phyloP scores from a whole-genome alignment of 1,284 basidiomycete genomes.

The Ceratobasidium sp. region DNA sequence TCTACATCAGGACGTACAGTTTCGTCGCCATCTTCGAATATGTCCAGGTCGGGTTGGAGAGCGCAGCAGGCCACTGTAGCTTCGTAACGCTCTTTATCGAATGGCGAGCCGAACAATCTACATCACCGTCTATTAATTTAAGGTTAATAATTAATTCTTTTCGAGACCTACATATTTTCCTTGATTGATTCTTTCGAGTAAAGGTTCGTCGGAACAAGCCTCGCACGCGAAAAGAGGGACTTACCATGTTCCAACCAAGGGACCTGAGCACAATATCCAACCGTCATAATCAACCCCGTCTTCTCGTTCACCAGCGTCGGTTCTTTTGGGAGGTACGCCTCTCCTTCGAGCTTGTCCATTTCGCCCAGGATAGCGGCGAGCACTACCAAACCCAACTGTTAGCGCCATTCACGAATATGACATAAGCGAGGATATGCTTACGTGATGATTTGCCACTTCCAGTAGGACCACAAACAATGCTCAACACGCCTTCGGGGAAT shows the following conservation, averaged over 20 bases:
- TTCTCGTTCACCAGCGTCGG: conserved; percentile 18
- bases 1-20: conserved; percentile 42
- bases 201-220: neutral
- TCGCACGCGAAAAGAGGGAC: neutral
- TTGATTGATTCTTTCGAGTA: conserved; percentile 14
- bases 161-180: conserved; percentile 15
- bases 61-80: conserved; percentile 50
- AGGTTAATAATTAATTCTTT: no score
- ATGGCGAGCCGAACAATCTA: conserved; percentile 54
- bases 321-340: conserved; percentile 37
- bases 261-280: conserved; percentile 43
- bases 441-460: conserved; percentile 40
- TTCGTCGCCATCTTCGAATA: conserved; percentile 48
- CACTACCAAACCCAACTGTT: conserved; percentile 39
- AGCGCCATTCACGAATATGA: neutral
- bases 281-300: conserved; percentile 16
- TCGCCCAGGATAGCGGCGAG: neutral
- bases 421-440: conserved; percentile 21
- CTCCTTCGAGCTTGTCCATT: neutral
- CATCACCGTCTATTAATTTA: no score
- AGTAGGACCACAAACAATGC: conserved; percentile 41
- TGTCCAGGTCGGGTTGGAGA: conserved; percentile 46
- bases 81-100: conserved; percentile 52
- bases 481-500: conserved; percentile 18
- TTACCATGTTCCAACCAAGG: conserved; percentile 44